Conservation (phyloP, 352 stramenopile species). For the Phytophthora multivora region DNA sequence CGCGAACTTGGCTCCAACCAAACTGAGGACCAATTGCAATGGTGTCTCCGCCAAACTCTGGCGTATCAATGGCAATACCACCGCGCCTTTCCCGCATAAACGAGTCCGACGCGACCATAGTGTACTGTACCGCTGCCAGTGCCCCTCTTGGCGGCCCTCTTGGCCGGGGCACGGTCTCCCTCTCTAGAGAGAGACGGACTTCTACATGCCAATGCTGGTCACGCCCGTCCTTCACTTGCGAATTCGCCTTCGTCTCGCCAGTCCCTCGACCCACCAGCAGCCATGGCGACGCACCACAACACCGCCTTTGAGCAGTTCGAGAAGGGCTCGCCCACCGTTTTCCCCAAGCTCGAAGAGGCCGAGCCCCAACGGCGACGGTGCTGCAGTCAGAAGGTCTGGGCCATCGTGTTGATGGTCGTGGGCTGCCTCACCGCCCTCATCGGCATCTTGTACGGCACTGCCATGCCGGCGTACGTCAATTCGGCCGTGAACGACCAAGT, state of each 20-base stretch:
- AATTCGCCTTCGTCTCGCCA: slow-evolving; percentile 17
- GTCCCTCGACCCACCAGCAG: neutral
- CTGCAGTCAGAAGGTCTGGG: slow-evolving; percentile 38
- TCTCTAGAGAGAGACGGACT: slow-evolving; percentile 2
- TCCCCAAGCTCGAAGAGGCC: slow-evolving; percentile 36
- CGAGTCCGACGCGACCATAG: neutral
- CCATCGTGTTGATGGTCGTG: slow-evolving; percentile 39
- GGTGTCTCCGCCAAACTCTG: neutral
- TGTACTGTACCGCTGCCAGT: neutral
- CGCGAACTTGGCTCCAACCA: too few species aligned
- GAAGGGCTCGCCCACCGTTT: slow-evolving; percentile 24
- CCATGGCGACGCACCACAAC: slow-evolving; percentile 22
- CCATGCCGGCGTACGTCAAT: slow-evolving; percentile 58
- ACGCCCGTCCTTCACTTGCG: slow-evolving; percentile 20
- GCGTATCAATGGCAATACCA: neutral
- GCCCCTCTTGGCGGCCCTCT: too few species aligned
- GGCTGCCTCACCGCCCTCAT: slow-evolving; percentile 46
- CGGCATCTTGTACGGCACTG: slow-evolving; percentile 60
- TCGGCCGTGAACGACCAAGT: slow-evolving; percentile 44
- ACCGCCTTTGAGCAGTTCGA: slow-evolving; percentile 30
- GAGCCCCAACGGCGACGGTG: slow-evolving; percentile 27
- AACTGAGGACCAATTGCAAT: neutral
- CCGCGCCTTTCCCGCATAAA: slow-evolving; percentile 5
- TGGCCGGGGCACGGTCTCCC: too few species aligned
- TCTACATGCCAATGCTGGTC: slow-evolving; percentile 23